Base-by-base conservation (phyloP, 2,329 filamentous ascomycete genomes). In the Aspergillus felis region DNA sequence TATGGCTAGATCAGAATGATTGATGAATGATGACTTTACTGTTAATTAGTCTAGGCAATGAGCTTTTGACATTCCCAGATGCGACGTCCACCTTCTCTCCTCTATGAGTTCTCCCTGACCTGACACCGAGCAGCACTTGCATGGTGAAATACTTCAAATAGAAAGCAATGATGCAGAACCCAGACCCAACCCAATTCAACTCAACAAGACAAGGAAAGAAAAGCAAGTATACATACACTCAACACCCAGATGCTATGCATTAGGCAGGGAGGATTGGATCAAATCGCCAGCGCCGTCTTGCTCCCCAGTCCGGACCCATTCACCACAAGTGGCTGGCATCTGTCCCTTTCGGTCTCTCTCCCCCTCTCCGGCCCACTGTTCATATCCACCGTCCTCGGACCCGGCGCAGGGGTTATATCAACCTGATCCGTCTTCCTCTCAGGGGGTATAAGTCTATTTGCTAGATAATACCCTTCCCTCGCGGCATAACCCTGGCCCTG, bases 261-360 rank as follows among this genome's bases (percentile, higher is more conserved):
- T 12, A 29, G 25, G 25, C 25, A 28, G 2, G 7, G 28, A 2
- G 9, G 22, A 44, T 2, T 25, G 25, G 32, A 52, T 58, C 56
- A 67, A 49, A 55, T 59, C 24, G 51, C 54, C 27, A 64, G 49
- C 7, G 60, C 60, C 24, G 62, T 64, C 32, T 47, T 47, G 24
- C 57, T 55, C 22, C 68, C 65, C 24, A 64, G 54, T 12, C 65
- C 65, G 22, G 71, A 73, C 22, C 71, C 71, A 55, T 74, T 74
- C 8, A 74, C 67, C 9, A 74, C 71, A 47, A 74, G 58, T 10
- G 71, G 71, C 51, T 66, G 65, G 32, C 63, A 65, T 29, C 58
- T 61, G n/a, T 64, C 64, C 12, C 32, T 35, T 17, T 17, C 32
- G 4, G 5, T 35, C 4, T 29, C 8, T 9, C 28, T 29, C 28